Evolutionary conservation across 129 eudicot species (phyloP).

Genomic region (Erigeron canadensis): DNA sequence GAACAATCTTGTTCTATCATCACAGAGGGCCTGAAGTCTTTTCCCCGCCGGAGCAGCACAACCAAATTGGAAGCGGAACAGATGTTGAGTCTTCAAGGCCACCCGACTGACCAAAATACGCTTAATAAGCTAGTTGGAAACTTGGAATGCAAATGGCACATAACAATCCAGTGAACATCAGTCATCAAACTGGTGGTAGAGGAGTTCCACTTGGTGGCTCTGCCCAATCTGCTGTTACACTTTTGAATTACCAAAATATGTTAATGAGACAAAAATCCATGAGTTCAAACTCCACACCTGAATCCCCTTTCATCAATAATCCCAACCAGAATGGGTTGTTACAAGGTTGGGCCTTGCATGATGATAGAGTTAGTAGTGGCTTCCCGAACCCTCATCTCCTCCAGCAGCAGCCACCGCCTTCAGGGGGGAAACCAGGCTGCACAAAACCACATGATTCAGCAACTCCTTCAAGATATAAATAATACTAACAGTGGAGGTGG

Average conservation of each 20-base stretch:
- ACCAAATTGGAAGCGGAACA: slow-evolving; percentile 57
- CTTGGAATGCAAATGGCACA: slow-evolving; percentile 56
- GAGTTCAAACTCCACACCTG: slow-evolving; percentile 66
- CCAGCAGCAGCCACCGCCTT: slow-evolving; percentile 33
- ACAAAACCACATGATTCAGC: slow-evolving; percentile 85
- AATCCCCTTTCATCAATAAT: slow-evolving; percentile 53
- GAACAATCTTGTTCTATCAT: too few relatives aligned
- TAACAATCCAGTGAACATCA: slow-evolving; percentile 36
- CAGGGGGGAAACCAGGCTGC: slow-evolving; percentile 49
- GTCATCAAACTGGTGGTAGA: slow-evolving; percentile 44
- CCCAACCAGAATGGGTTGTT: slow-evolving; percentile 42
- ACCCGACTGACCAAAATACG: slow-evolving; percentile 50
- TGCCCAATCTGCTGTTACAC: slow-evolving; percentile 63
- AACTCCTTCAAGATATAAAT: slow-evolving; percentile 65
- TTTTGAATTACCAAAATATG: slow-evolving; percentile 62
- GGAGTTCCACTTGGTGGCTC: slow-evolving; percentile 57
- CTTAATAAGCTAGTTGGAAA: slow-evolving; percentile 51
- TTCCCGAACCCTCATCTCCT: slow-evolving; percentile 36
- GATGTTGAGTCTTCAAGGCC: slow-evolving; percentile 42
- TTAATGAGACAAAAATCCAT: slow-evolving; percentile 72
- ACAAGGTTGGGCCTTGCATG: slow-evolving; percentile 39
- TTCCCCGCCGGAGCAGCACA: slow-evolving; percentile 49
- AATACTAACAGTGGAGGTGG: slow-evolving; percentile 18
- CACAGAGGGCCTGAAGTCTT: slow-evolving; percentile 73
- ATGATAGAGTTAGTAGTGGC: slow-evolving; percentile 25